Conservation (phyloP, 257 asterid genomes). For the Craterostigma plantagineum region DNA sequence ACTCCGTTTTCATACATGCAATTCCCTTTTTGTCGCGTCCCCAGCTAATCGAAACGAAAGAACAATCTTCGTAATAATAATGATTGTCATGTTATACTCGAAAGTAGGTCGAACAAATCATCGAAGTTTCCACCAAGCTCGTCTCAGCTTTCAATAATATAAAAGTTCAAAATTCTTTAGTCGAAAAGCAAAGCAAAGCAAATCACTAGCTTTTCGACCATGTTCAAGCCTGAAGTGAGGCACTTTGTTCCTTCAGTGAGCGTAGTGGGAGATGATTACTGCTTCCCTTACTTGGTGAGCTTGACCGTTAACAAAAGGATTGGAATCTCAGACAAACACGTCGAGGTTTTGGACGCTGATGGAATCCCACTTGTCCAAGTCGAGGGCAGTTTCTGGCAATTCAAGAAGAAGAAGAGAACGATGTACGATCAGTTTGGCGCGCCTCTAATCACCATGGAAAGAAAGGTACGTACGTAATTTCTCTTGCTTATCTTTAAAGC, state of each 20-base stretch:
- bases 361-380: constrained; percentile 19
- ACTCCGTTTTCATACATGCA: too few relatives aligned
- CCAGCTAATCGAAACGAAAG: too few relatives aligned
- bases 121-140: too few relatives aligned
- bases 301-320: constrained; percentile 14
- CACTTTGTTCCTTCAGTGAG: constrained; percentile 8
- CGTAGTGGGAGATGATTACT: constrained; percentile 16
- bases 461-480: too few relatives aligned
- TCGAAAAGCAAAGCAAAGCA: too few relatives aligned
- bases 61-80: too few relatives aligned
- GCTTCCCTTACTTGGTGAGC: constrained; percentile 20
- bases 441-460: constrained; percentile 1
- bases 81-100: too few relatives aligned
- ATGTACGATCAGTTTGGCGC: constrained; percentile 13
- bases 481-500: too few relatives aligned
- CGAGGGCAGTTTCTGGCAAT: constrained; percentile 21
- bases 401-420: constrained; percentile 17
- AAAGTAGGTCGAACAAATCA: too few relatives aligned
- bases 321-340: constrained; percentile 10
- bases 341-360: constrained; percentile 13
- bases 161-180: too few relatives aligned
- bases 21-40: too few relatives aligned
- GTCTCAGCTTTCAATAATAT: too few relatives aligned
- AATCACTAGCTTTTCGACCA: neutral
- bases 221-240: constrained; percentile 25